Base-by-base conservation (phyloP, 768 basidiomycete genomes). In the Suillus cothurnatus region DNA sequence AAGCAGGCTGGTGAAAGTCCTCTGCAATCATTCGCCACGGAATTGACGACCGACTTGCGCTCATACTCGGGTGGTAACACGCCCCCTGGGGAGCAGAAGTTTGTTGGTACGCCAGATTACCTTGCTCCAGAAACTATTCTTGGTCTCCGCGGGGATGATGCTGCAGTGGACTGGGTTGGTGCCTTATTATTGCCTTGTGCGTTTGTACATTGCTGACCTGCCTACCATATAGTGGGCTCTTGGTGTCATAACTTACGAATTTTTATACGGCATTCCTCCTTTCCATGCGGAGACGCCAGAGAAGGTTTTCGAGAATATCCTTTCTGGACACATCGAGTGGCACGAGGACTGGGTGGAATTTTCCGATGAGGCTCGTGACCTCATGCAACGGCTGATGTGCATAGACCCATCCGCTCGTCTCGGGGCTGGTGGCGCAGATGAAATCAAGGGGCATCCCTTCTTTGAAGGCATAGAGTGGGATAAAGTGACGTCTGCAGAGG, bases 241-340 rank as follows among this genome's bases (percentile, higher is more conserved):
- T 34, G 97, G 97, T 65, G 95, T 98, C 50, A 96, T 99, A 74
- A 93, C 94, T 36, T 99, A 99, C 75, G 97, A 99, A 81, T 98
- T 99, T 78, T 79, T 99, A 41, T 99, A 95, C 69, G 96, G 97
- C 4, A 87, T 95, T 39, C 97, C 97, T 32, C 97, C 97, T 3
- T 99, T 99, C 85, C 95, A 99, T 72, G 97, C 94, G 57, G 95
- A 98, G 66, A 93, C 93, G 9, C 97, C 97, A 0, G 95, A 97
- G 76, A 93, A 92, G 78, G 96, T 99, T 5, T 99, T 99, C 71
- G 96, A 97, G 79, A 99, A 99, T 74, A 98, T 99, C 72, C 84
- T 99, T 26, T 97, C 97, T 14, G 90, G 95, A 6, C 89, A 91
- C 36, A 85, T 99, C 72, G 91, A 97, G 66, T 99, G 96, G 96